Percentiles rank a stretch among this genome's conserved stretches.
Conservation (phyloP, 257 asterid genomes). For the Nicotiana knightiana region DNA sequence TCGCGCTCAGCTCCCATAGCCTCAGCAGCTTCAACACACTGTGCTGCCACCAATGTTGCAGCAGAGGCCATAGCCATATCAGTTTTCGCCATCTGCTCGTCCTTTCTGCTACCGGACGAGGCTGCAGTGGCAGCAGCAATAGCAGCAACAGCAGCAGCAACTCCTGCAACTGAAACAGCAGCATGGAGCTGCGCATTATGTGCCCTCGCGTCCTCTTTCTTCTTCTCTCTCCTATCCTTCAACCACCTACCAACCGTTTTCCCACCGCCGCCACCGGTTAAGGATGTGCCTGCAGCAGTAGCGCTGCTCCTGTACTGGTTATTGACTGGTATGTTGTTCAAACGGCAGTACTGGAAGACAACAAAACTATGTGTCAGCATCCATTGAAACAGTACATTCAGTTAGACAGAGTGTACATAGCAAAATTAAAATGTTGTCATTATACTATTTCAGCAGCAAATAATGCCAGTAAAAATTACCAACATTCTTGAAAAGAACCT, state of each 20-base stretch:
- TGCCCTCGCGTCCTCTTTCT: constrained; percentile 86
- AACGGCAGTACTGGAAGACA: constrained; percentile 41
- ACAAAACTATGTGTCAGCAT: neutral
- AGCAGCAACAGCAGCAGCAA: constrained; percentile 96
- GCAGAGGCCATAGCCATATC: constrained; percentile 99
- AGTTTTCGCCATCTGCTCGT: constrained; percentile 73
- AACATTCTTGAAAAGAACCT: neutral
- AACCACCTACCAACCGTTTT: constrained; percentile 95
- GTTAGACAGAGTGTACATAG: neutral
- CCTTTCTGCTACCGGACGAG: constrained; percentile 59
- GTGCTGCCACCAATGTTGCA: constrained; percentile 91
- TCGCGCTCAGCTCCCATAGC: constrained; percentile 97
- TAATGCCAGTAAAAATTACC: neutral
- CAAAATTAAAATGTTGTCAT: neutral
- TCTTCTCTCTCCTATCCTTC: constrained; percentile 90
- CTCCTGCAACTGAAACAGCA: constrained; percentile 88
- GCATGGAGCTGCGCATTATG: constrained; percentile 98
- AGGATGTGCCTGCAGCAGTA: constrained; percentile 21
- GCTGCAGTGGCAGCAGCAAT: constrained; percentile 96
- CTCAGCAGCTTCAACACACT: constrained; percentile 96
- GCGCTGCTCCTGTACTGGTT: constrained; percentile 47
- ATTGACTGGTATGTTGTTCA: constrained; percentile 31
- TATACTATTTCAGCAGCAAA: neutral
- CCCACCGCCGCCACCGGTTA: constrained; percentile 33
- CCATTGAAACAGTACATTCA: neutral